Evolutionary conservation across 108 stramenopile species (phyloP).

Genomic region (Pseudonitzschia delicatissima): DNA sequence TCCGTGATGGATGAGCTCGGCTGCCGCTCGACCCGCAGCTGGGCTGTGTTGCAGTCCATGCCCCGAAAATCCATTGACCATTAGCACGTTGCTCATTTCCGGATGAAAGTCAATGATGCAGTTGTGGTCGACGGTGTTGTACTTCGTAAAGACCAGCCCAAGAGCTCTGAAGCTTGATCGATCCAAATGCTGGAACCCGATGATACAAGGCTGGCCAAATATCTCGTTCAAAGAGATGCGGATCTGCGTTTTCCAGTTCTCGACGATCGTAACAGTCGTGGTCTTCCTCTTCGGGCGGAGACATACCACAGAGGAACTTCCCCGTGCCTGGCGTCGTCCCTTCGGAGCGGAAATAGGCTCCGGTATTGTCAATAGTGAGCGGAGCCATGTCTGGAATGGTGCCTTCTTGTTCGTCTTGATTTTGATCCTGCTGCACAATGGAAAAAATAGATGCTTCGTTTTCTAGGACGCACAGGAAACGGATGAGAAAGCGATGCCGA

Average conservation of each 20-base stretch:
- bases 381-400: constrained; percentile 56
- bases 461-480: constrained; percentile 65
- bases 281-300: constrained; percentile 54
- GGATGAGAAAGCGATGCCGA: constrained; percentile 23
- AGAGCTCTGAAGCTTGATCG: constrained; percentile 57
- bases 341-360: constrained; percentile 74
- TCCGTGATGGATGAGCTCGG: constrained; percentile 47
- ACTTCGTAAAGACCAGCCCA: constrained; percentile 83
- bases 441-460: constrained; percentile 70
- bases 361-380: constrained; percentile 57
- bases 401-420: constrained; percentile 4
- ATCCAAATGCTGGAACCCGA: constrained; percentile 71
- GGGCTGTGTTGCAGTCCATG: constrained; percentile 75
- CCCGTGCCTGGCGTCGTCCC: constrained; percentile 32
- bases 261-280: constrained; percentile 11
- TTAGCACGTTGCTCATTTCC: constrained; percentile 57
- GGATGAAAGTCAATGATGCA: constrained; percentile 80
- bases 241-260: constrained; percentile 49
- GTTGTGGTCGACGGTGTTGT: constrained; percentile 77
- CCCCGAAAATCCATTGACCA: constrained; percentile 70
- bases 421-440: constrained; percentile 37
- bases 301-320: constrained; percentile 72
- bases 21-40: constrained; percentile 62
- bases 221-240: constrained; percentile 55
- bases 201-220: constrained; percentile 72